Evolutionary conservation across 306 rosid species (phyloP).

Genomic region (Inga oerstediana): DNA sequence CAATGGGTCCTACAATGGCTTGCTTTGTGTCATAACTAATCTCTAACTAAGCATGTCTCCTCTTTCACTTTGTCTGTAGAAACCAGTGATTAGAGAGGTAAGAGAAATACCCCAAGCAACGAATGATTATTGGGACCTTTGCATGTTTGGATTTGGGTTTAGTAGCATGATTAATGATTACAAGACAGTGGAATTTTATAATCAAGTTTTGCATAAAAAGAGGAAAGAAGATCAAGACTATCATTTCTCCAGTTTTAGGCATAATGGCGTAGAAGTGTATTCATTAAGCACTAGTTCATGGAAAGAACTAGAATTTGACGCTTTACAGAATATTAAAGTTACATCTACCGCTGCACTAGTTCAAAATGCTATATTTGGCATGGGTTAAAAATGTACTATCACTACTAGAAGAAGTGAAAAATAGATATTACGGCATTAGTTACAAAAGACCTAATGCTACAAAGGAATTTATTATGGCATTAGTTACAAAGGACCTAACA

Average conservation of each 20-base stretch:
- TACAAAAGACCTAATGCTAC: no score
- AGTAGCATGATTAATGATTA: not conserved
- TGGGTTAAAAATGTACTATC: no score
- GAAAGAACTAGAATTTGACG: not conserved
- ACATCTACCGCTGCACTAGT: no score
- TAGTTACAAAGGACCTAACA: no score
- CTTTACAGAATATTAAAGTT: not conserved
- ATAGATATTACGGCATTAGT: no score
- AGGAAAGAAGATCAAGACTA: not conserved
- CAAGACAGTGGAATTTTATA: not conserved
- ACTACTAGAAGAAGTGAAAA: no score
- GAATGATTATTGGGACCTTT: not conserved
- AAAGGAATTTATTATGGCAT: no score
- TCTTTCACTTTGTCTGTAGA: not conserved
- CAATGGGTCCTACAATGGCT: not conserved
- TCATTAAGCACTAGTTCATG: not conserved
- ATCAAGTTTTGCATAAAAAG: not conserved
- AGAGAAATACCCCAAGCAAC: not conserved
- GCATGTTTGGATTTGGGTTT: not conserved
- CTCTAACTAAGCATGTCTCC: not conserved
- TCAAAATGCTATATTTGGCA: no score
- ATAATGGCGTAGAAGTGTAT: not conserved
- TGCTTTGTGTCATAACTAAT: not conserved
- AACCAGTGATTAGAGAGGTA: not conserved
- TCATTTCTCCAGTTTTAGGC: no score